Conservation (phyloP, 805 yeast genomes). For the Saturnispora mendoncae region DNA sequence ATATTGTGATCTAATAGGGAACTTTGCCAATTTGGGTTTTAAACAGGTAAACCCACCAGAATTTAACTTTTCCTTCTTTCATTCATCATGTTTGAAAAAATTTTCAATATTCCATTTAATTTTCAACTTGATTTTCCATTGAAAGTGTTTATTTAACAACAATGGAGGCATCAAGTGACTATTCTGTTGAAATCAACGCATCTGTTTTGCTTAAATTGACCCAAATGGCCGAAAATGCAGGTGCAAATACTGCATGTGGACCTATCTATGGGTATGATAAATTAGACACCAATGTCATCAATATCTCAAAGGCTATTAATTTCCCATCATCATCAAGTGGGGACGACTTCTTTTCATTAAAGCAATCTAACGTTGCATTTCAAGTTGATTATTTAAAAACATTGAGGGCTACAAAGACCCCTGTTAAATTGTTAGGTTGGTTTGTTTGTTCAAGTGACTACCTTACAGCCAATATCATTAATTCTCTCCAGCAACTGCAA, state of each 20-base stretch:
- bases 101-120: neutral
- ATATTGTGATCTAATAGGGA: no score
- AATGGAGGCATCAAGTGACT: constrained; percentile 6
- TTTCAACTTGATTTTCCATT: neutral
- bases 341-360: constrained; percentile 48
- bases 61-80: neutral
- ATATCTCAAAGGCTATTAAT: constrained; percentile 38
- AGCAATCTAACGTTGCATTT: constrained; percentile 52
- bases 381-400: constrained; percentile 59
- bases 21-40: no score
- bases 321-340: constrained; percentile 13
- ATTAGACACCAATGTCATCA: constrained; percentile 31
- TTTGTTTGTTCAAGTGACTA: constrained; percentile 61
- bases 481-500: constrained; percentile 60
- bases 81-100: neutral
- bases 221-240: constrained; percentile 57
- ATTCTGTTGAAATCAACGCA: constrained; percentile 38
- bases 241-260: constrained; percentile 58
- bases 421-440: constrained; percentile 73
- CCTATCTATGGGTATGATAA: constrained; percentile 69
- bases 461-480: constrained; percentile 57
- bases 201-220: constrained; percentile 51
- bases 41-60: no score
- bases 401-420: constrained; percentile 53
- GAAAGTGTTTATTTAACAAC: neutral